Percentiles rank a stretch among this genome's conserved stretches.
Conservation (phyloP, 2,329 filamentous ascomycete species). For the Talaromyces funiculosus region DNA sequence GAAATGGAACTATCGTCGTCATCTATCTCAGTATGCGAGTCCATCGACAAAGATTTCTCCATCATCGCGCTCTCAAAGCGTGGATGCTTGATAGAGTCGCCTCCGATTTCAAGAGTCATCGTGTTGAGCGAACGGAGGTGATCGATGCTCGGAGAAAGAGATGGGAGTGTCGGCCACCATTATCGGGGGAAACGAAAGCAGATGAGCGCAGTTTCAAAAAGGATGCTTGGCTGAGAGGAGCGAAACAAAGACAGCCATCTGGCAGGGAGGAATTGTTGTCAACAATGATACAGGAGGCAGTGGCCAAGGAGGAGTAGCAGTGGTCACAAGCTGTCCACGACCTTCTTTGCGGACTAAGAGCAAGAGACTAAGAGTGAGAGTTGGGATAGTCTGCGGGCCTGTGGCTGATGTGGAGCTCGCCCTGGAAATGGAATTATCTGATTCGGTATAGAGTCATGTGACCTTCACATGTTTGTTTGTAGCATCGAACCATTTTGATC, state of each 20-base stretch:
- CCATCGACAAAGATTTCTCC: background rate
- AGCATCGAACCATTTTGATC: background rate
- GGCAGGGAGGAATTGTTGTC: constrained; percentile 8
- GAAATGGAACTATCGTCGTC: constrained; percentile 1
- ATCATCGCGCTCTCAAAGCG: background rate
- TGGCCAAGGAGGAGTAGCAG: background rate
- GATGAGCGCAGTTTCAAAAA: background rate
- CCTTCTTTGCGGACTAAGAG: background rate
- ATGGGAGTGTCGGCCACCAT: constrained; percentile 8
- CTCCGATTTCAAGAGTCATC: constrained; percentile 9
- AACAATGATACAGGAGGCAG: background rate
- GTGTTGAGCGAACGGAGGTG: constrained; percentile 7
- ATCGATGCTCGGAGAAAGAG: constrained; percentile 4
- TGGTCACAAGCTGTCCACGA: constrained; percentile 5
- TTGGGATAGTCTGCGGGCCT: background rate
- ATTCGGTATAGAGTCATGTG: constrained; percentile 6
- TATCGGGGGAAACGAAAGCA: constrained; percentile 1
- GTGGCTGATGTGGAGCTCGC: background rate
- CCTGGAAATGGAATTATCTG: background rate
- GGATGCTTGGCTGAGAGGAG: background rate
- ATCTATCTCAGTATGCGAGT: constrained; percentile 19
- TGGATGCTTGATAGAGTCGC: constrained; percentile 4
- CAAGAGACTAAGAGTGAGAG: background rate
- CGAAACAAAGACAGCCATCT: constrained; percentile 10
- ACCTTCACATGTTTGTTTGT: background rate